Evolutionary conservation across 495 filamentous ascomycete species (phyloP), one percentile per base, ranked within the genome.

Genomic region (Halenospora varia): DNA sequence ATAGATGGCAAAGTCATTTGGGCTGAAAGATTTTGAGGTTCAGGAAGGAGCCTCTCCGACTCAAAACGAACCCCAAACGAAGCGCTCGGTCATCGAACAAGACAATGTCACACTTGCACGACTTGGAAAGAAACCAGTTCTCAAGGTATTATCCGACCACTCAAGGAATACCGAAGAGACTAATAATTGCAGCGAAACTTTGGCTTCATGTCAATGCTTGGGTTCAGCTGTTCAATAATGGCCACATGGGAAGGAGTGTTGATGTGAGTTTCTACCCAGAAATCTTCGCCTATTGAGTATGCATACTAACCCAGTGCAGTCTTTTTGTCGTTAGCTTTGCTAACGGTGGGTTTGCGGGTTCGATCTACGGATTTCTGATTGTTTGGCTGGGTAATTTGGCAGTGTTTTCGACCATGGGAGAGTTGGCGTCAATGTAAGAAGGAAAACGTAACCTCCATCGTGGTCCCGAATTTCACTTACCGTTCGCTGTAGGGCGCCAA

Each of bases 331-430:
- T 15, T 2, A 26, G 29, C 2, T 49, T 57, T 15, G 8, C 48
- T 6, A 77, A 73, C 61, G 78, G 75, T n/a, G 80, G 80, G 3
- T 72, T 77, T 1, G 77, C 72, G 0, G 76, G 75, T 15, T 67
- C 79, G 0, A 66, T 83, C 1, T 82, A 79, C 65, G 72, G 71
- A 3, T 82, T 73, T 47, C 39, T 81, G 8, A 72, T 80, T 54
- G 70, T 65, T 9, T 82, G 77, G 77, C 55, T 74, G 1, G 75
- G 75, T 13, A 73, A 69, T 2, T 60, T 75, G 13, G 74, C 71
- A 0, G 68, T 73, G 0, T 76, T 73, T 53, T 68, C 70, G 0
- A 65, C 70, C 8, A 67, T 79, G 35, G 66, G 70, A 9, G 77
- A 79, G 59, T 51, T 79, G 55, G 70, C 76, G 2, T 79, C 76